Base-by-base conservation (phyloP, 202 grass and related monocot genomes). In the Miscanthus sacchariflorus region DNA sequence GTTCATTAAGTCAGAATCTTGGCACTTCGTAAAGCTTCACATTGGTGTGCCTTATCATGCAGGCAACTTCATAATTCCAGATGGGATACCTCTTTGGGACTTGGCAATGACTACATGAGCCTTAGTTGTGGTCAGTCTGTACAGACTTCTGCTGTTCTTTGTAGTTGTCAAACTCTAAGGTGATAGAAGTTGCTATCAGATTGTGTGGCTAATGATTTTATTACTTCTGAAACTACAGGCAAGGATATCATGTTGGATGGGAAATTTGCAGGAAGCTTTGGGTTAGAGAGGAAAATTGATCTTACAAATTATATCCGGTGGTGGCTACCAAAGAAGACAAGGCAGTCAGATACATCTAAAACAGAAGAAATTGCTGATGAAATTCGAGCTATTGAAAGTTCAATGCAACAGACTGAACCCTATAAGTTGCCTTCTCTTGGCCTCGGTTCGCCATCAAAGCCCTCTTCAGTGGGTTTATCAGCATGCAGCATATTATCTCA, bases 241-340 rank as follows among this genome's bases (percentile, higher is more conserved):
- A 99, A 96, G 84, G 91, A 96, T 77, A 85, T 87, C 33, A 79
- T 77, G 15, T 76, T 90, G 12, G 94, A 95, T 87, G 87, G 91
- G 75, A 96, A 92, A 79, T 95, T 90, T 86, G 74, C 81, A 4
- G 92, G 89, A 68, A 87, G 88, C 88, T 91, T 90, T 36, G 90
- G 87, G 10, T 82, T 91, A 76, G 93, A 98, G 70, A 93, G 90
- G 85, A 99, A 97, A 97, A 87, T 92, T 91, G 94, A 99, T 93
- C 88, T 99, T 56, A 96, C 94, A 87, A 97, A 90, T 88, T 99
- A 97, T 85, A 99, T 99, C 82, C 92, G 90, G 76, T 99, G 97
- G 97, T 99, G 97, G 97, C 66, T 90, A 52, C 94, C 93, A 19
- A 99, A 95, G 88, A 99, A 95, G 83, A 38, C 88, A 28, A 88